Conservation (phyloP, 345 rosid species). For the Hibiscus syriacus region DNA sequence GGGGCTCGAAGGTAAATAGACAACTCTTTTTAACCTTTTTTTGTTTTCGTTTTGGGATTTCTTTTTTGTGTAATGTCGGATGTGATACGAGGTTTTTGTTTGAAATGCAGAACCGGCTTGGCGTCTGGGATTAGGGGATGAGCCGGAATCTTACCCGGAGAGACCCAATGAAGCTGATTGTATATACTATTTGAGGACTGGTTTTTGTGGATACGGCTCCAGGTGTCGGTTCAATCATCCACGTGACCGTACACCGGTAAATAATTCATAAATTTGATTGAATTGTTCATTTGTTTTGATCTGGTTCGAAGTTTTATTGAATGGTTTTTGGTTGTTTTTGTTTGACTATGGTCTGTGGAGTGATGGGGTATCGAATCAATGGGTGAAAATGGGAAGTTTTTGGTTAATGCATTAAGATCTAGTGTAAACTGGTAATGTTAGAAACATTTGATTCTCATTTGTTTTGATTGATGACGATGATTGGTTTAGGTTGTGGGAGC, state of each 20-base stretch:
- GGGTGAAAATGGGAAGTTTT: not conserved
- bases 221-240: slow-evolving; percentile 98
- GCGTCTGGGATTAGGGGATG: slow-evolving; percentile 51
- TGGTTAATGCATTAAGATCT: too few relatives aligned
- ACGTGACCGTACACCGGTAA: slow-evolving; percentile 61
- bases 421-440: not conserved
- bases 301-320: not conserved
- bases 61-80: slow-evolving; percentile 15
- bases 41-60: slow-evolving; percentile 6
- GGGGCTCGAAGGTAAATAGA: slow-evolving; percentile 55
- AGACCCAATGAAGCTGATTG: slow-evolving; percentile 26
- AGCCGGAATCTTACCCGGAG: slow-evolving; percentile 63
- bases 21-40: not conserved
- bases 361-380: slow-evolving; percentile 3
- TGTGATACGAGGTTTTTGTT: slow-evolving; percentile 6
- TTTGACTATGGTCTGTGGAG: slow-evolving; percentile 23
- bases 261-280: slow-evolving; percentile 9
- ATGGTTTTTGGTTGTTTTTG: slow-evolving; percentile 16
- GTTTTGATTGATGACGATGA: slow-evolving; percentile 17
- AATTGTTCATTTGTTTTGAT: slow-evolving; percentile 11
- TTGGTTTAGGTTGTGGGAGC: slow-evolving; percentile 47
- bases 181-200: slow-evolving; percentile 63
- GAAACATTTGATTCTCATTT: slow-evolving; percentile 11
- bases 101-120: slow-evolving; percentile 58
- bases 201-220: slow-evolving; percentile 70